Base-by-base conservation (phyloP, 2,329 filamentous ascomycete species). In the Aspergillus brunneoviolaceus region DNA sequence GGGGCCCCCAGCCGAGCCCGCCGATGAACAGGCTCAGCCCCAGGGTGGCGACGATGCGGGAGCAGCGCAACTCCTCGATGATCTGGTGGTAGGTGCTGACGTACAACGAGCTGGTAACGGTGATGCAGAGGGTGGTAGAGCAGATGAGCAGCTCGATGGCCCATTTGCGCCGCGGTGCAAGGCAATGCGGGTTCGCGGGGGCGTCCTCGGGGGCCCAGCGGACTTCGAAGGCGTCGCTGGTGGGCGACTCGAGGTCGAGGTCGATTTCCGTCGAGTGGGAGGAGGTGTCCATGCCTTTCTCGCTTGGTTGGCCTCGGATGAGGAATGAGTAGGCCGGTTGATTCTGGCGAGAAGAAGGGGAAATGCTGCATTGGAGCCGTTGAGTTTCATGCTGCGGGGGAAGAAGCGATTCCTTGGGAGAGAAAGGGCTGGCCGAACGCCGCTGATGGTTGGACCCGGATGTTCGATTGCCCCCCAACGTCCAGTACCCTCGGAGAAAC, bases 61-160 rank as follows among this genome's bases (percentile, higher is more conserved):
- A 0, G 89, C 80, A 4, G 89, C 84, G 77, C 66, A 96, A 93
- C 60, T 94, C 89, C 29, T 80, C 77, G 60, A 87, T 84, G 76
- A 96, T 86, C 74, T 92, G 89, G n/a, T 69, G 71, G 73, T 96
- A 96, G 0, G 89, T 93, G 9, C 85, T 85, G 1, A 91, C 92
- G 74, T 96, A 96, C 63, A 94, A 85, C n/a, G 91, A 93, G 16
- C 58, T 60, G 11, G 60, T 55, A 19, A 55, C 53, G 19, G 42
- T 48, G 10, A 55, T 47, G 21, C 53, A 55, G 5, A 55, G 16
- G 2, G 53, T 49, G 42, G 25, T 55, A 6, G 53, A 49, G n/a
- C 25, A 49, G 27, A 55, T 47, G 11, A 55, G 45, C 5, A 48
- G 47, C 42, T 48, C 53, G 11, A 55, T 47, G 12, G 19, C 27